phyloP scores from a whole-genome alignment of 1,284 basidiomycete genomes.

The Leccinum angustisporum region DNA sequence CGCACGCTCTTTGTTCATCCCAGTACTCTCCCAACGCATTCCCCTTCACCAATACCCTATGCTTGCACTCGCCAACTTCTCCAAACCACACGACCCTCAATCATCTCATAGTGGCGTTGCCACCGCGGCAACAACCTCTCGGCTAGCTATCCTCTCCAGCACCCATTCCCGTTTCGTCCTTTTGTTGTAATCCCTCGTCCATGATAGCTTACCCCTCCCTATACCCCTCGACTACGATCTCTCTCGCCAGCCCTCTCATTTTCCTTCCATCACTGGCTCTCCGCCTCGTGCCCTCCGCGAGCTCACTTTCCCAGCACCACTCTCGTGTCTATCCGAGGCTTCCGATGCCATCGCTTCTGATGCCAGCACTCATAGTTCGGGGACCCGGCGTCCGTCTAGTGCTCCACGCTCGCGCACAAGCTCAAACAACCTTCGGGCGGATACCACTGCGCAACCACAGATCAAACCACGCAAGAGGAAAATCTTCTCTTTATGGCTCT shows the following conservation, averaged over 20 bases:
- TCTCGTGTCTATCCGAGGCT: conserved; percentile 28
- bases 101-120: conserved; percentile 35
- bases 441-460: conserved; percentile 10
- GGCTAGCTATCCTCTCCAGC: conserved; percentile 49
- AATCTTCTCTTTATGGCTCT: conserved; percentile 25
- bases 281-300: conserved; percentile 46
- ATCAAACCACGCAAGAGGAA: conserved; percentile 20
- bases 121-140: conserved; percentile 32
- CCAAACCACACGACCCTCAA: conserved; percentile 34
- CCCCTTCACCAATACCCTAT: conserved; percentile 59
- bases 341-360: conserved; percentile 13
- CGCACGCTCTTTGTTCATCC: conserved; percentile 11
- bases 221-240: conserved; percentile 46
- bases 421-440: conserved; percentile 21
- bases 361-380: conserved; percentile 4
- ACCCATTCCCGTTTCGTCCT: conserved; percentile 68
- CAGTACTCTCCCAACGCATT: conserved; percentile 63
- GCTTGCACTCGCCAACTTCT: conserved; percentile 55
- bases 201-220: conserved; percentile 46
- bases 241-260: conserved; percentile 21
- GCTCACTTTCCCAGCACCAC: conserved; percentile 61
- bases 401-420: conserved; percentile 44
- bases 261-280: conserved; percentile 15
- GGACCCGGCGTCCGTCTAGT: conserved; percentile 2
- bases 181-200: conserved; percentile 66